phyloP scores from a whole-genome alignment of 2,329 filamentous ascomycete species.

The Pleoardoris graminearum region DNA sequence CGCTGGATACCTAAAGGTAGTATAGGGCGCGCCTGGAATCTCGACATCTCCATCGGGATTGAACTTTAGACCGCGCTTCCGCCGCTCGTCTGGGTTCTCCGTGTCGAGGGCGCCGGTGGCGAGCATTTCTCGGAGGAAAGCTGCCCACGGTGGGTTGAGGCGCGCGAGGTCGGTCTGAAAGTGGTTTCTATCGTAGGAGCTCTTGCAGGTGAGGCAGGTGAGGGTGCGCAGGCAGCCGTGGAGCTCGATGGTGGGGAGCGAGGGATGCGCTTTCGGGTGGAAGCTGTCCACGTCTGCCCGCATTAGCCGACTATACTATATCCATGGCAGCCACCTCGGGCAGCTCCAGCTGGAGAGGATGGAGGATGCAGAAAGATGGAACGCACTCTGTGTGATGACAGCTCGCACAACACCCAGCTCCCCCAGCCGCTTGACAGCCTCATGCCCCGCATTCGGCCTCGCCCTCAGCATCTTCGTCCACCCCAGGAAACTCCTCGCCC shows the following conservation, averaged over 20 bases:
- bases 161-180: slow-evolving; percentile 77
- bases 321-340: too few relatives aligned
- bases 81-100: slow-evolving; percentile 72
- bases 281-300: slow-evolving; percentile 85
- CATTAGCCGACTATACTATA: too few relatives aligned
- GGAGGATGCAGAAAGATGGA: neutral
- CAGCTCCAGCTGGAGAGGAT: neutral
- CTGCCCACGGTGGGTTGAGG: slow-evolving; percentile 85
- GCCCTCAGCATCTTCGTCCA: slow-evolving; percentile 82
- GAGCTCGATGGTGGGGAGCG: slow-evolving; percentile 76
- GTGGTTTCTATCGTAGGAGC: slow-evolving; percentile 67
- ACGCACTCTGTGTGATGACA: slow-evolving; percentile 81
- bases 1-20: slow-evolving; percentile 86
- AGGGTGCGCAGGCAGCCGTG: slow-evolving; percentile 87
- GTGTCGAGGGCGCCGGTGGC: slow-evolving; percentile 75
- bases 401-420: slow-evolving; percentile 70
- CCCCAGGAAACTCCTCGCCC: slow-evolving; percentile 91
- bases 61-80: slow-evolving; percentile 71
- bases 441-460: slow-evolving; percentile 78
- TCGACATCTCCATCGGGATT: slow-evolving; percentile 97
- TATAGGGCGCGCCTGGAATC: slow-evolving; percentile 82
- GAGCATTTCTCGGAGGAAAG: slow-evolving; percentile 72
- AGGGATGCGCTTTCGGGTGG: slow-evolving; percentile 75
- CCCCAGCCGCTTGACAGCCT: slow-evolving; percentile 73
- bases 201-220: slow-evolving; percentile 77